Base-by-base conservation (phyloP, 2,329 filamentous ascomycete species). In the Aspergillus ustus region DNA sequence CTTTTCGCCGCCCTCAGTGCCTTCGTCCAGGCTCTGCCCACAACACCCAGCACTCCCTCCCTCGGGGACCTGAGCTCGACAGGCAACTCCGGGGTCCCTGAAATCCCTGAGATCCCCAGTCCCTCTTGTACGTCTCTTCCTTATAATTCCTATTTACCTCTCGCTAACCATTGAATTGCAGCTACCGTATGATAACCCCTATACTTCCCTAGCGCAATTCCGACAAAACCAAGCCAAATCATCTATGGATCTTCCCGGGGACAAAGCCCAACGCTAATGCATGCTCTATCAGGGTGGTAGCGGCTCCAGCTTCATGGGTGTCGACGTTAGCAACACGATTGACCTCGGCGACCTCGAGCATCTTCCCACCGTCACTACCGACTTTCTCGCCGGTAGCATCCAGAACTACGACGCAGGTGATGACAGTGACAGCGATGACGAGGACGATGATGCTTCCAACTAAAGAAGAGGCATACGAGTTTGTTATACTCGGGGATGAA, bases 271-370 rank as follows among this genome's bases (percentile, higher is more conserved):
- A 13, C 9, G 11, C 22, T 15, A 31, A 17, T 31, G 25, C 49
- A 17, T 17, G n/a, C 49, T 51, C 5, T 13, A 31, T 31, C 49
- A 19, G n/a, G 13, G 48, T 9, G 25, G 45, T 28, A 31, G 17
- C n/a, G 57, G 52, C 51, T 59, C 57, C 28, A 59, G 57, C 51
- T 59, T 59, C 50, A 57, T 57, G 54, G 54, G 54, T 15, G 7
- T 50, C 20, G 54, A 19, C 1, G 7, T 43, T 7, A 43, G 54
- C 29, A 44, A 43, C 25, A 29, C 17, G 20, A 34, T 57, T 5
- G 54, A 51, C 31, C 20, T 50, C 40, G 54, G 54, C 50, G 25
- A 57, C 15, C 29, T 51, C 3, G 29, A 51, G 4, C 19, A 57
- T 15, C 37, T 50, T 13, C 54, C 54, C 28, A 29, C 22, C 15